These are phyloP conservation scores for Exophiala lecanii-corni DNA, from an alignment of 2,329 filamentous ascomycete genomes.

Conservation along the genomic window DNA sequence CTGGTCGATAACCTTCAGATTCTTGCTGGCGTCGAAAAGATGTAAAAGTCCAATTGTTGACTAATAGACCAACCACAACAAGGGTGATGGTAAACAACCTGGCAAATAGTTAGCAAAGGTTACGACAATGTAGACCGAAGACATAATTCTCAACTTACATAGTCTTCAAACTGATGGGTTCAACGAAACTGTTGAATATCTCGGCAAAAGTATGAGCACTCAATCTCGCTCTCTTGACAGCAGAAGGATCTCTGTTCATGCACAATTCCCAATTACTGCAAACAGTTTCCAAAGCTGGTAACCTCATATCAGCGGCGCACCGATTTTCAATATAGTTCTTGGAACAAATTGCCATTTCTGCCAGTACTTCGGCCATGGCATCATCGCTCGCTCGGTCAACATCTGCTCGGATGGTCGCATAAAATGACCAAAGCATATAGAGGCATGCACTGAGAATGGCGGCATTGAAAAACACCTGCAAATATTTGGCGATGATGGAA, in stretches of 20 bases:
- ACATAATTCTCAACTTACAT: constrained; percentile 48
- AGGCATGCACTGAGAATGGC: constrained; percentile 45
- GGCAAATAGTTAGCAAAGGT: constrained; percentile 26
- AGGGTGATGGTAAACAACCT: constrained; percentile 23
- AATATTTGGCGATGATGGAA: constrained; percentile 61
- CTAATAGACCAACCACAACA: constrained; percentile 22
- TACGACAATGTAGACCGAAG: background rate
- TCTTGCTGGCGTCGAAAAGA: constrained; percentile 25
- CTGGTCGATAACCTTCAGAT: constrained; percentile 15
- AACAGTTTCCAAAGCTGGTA: constrained; percentile 66
- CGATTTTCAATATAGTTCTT: constrained; percentile 70
- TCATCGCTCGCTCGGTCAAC: constrained; percentile 67
- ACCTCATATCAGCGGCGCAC: constrained; percentile 61
- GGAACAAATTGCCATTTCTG: constrained; percentile 69
- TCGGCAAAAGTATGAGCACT: constrained; percentile 83
- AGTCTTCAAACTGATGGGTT: constrained; percentile 81
- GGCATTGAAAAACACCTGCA: constrained; percentile 54
- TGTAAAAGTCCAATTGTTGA: constrained; percentile 26
- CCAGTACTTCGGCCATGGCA: constrained; percentile 63
- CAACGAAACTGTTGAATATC: constrained; percentile 90
- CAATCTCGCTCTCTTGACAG: constrained; percentile 72
- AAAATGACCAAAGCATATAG: constrained; percentile 66
- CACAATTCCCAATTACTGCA: constrained; percentile 82
- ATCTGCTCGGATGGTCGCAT: constrained; percentile 67
- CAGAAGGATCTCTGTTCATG: constrained; percentile 76